phyloP scores from a whole-genome alignment of 2,329 filamentous ascomycete genomes.

The Penicillium brasilianum region DNA sequence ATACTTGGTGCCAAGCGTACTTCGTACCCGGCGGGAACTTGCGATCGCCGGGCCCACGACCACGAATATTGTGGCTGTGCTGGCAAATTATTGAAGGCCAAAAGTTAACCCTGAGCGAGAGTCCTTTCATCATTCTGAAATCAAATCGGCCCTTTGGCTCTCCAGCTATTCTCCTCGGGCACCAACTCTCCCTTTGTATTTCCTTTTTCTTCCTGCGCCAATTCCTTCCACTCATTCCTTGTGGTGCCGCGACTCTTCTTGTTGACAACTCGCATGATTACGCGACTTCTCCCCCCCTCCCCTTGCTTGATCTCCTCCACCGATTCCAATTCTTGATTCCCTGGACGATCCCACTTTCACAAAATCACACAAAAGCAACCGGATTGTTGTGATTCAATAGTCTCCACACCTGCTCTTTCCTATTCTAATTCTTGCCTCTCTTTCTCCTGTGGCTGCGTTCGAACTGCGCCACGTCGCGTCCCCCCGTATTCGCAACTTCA shows the following conservation, averaged over 20 bases:
- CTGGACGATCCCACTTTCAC: background rate
- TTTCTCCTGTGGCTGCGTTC: background rate
- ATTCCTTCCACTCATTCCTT: background rate
- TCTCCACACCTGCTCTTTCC: background rate
- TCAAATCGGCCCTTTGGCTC: background rate
- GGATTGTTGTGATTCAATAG: background rate
- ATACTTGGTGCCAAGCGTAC: background rate
- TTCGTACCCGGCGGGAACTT: conserved; percentile 1
- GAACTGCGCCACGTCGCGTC: conserved; percentile 2
- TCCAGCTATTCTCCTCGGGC: background rate
- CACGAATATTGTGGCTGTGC: conserved; percentile 7
- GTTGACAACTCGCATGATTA: background rate
- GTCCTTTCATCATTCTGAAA: background rate
- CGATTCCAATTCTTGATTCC: background rate
- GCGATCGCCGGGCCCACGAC: background rate
- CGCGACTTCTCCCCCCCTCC: background rate
- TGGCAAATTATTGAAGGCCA: background rate
- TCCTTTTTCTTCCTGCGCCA: background rate
- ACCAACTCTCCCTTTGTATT: background rate
- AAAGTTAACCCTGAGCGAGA: background rate
- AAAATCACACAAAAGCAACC: background rate
- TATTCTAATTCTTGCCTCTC: background rate
- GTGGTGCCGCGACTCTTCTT: background rate
- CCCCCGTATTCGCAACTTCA: conserved; percentile 3
- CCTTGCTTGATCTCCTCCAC: background rate